Conservation (phyloP, 352 stramenopile species). For the Phytophthora uliginosa region DNA sequence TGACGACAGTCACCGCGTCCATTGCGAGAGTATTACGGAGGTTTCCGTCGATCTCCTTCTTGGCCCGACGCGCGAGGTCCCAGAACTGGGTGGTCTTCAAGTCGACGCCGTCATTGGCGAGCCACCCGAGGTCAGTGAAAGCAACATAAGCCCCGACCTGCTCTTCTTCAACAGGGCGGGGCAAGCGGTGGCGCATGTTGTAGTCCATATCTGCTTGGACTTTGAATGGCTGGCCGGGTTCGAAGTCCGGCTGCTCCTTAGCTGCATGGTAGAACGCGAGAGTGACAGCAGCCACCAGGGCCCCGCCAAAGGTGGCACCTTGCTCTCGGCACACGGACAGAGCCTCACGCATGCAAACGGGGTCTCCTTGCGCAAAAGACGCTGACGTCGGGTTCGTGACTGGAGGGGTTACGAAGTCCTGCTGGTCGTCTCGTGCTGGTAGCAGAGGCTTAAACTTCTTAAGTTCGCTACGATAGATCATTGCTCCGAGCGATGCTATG, state of each 20-base stretch:
- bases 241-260: not conserved
- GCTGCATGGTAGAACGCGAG: constrained; percentile 21
- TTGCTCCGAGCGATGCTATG: constrained; percentile 14
- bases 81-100: constrained; percentile 36
- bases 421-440: constrained; percentile 26
- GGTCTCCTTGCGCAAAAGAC: constrained; percentile 32
- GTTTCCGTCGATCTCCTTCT: constrained; percentile 22
- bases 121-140: constrained; percentile 6
- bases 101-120: constrained; percentile 20
- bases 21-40: constrained; percentile 15
- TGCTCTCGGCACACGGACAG: constrained; percentile 36
- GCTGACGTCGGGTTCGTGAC: constrained; percentile 20
- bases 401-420: constrained; percentile 31
- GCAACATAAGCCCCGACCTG: constrained; percentile 39
- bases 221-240: constrained; percentile 31
- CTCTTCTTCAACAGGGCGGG: constrained; percentile 15
- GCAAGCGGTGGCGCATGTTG: constrained; percentile 51
- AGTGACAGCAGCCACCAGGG: constrained; percentile 26
- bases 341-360: constrained; percentile 20
- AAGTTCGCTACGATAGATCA: constrained; percentile 29
- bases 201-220: constrained; percentile 37
- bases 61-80: constrained; percentile 42
- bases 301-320: constrained; percentile 37
- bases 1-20: constrained; percentile 2
- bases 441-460: constrained; percentile 32